Base-by-base conservation (phyloP, 352 stramenopile genomes). In the Phytopythium boreale region DNA sequence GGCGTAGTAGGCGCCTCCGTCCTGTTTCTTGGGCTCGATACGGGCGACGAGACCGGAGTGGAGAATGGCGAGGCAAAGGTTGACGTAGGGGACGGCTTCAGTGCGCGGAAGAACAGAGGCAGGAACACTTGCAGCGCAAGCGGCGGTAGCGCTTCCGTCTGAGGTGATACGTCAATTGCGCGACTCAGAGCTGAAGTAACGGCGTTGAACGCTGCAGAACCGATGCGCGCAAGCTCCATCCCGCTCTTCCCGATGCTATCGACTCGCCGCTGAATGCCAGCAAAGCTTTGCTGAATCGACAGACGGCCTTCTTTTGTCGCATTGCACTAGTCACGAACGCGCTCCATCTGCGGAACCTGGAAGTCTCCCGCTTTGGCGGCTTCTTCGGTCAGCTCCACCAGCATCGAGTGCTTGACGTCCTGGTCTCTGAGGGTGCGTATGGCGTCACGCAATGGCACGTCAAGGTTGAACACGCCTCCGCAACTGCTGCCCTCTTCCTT, bases 321-420 rank as follows among this genome's bases (percentile, higher is more conserved):
- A 19, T 41, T 66, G 19, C 79, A 61, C 4, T 71, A 51, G 2
- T 72, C 66, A 1, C 69, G 70, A 0, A 90, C 63, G 19, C 49
- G 20, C 20, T 80, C 58, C 0, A 71, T 89, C 52, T 84, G 70
- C 6, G 72, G 19, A 5, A 72, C 22, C n/a, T 84, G 70, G 31
- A 89, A 85, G 1, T 87, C 71, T 6, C 76, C 80, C 8, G 68
- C 62, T 15, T 74, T 74, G 10, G 67, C 77, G 4, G 76, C 74
- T 29, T 70, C 66, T 59, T 88, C 79, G 4, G 84, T 61, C 11
- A 80, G 57, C 26, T 78, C 75, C 1, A 67, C 80, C 0, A 90
- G 61, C 26, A 39, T 34, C 1, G 77, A 57, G 8, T 56, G 34
- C 4, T 79, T 50, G 8, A 61, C 47, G 4, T 62, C 61, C 2